Evolutionary conservation across 108 stramenopile genomes (phyloP), one percentile per base, ranked within the genome.

Genomic region (Nitzschia sp.): DNA sequence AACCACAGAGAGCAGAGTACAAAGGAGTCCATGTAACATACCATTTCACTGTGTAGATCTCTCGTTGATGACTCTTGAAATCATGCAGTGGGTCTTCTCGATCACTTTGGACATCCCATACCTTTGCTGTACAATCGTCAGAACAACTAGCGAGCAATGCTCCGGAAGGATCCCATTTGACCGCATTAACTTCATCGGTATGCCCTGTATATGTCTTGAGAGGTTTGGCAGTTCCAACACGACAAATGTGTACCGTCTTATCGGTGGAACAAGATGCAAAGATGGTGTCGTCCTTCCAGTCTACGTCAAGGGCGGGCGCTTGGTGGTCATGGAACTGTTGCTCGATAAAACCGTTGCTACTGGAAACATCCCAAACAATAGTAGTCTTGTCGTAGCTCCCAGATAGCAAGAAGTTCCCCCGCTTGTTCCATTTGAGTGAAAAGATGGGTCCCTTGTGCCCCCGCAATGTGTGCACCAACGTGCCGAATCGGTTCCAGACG

Each of bases 31-130:
- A 10, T 12, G 29, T 5, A 40, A 79, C 78, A 50, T 59, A 85
- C 97, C 97, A 98, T 74, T 95, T 94, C 46, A 96, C 87, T 41
- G 96, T 96, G 82, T 96, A 96, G 54, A 98, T 96, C 62, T 98
- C 97, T 80, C 95, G 92, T 59, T 80, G 83, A 72, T 98, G 97
- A 53, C 83, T 83, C 70, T 82, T 87, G 51, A 98, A 88, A 66
- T 96, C 95, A 57, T 92, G 85, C 64, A 94, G 64, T 10, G 91
- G 90, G 10, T 80, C 75, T 63, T 57, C 70, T 48, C 83, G 72
- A 44, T 77, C 70, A 41, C 81, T 84, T 39, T 72, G 75, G 2
- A 91, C 80, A 63, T 90, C 89, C 92, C 94, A 93, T 0, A 98
- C 88, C 81, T 98, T 98, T 62, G 96, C 97, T 20, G 97, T 96